These are phyloP conservation scores for Hanseniaspora taiwanica DNA, from an alignment of 805 yeast species.

Conservation along the genomic window DNA sequence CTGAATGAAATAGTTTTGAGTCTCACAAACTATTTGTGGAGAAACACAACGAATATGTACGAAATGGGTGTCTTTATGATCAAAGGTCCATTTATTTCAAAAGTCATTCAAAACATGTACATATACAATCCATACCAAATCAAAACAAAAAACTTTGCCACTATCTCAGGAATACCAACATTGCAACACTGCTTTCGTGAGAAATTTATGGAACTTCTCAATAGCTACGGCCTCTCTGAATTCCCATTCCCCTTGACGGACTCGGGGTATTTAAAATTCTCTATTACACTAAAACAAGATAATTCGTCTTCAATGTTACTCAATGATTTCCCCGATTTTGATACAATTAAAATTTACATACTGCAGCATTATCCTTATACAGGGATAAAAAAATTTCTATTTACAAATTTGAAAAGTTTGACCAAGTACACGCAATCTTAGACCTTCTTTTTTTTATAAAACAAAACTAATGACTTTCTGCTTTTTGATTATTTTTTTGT, in stretches of 20 bases:
- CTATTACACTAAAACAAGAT: conserved; percentile 1
- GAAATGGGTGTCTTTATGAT: conserved; percentile 11
- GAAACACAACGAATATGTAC: conserved; percentile 13
- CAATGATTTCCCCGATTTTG: conserved; percentile 19
- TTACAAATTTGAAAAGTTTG: conserved; percentile 40
- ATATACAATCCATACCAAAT: conserved; percentile 5
- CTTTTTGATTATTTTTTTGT: conserved; percentile 45
- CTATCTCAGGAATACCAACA: conserved; percentile 17
- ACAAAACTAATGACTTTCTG: conserved; percentile 35
- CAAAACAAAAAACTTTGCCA: conserved; percentile 10
- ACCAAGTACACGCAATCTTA: conserved; percentile 14
- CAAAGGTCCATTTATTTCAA: conserved; percentile 14
- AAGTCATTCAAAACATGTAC: conserved; percentile 8
- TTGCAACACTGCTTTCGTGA: conserved; percentile 10
- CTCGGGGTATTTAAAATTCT: conserved; percentile 12
- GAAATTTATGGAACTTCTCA: conserved; percentile 8
- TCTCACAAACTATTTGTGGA: conserved; percentile 20
- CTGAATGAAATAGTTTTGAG: conserved; percentile 18
- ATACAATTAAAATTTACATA: conserved; percentile 33
- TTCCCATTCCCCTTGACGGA: conserved; percentile 10
- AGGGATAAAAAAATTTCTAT: conserved; percentile 38
- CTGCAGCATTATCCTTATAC: conserved; percentile 35
- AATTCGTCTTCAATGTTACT: background rate
- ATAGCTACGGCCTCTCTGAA: conserved; percentile 1
- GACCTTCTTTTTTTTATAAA: conserved; percentile 2